phyloP scores from a whole-genome alignment of 371 early-diverging fungal genomes.

The Actinomucor elegans region DNA sequence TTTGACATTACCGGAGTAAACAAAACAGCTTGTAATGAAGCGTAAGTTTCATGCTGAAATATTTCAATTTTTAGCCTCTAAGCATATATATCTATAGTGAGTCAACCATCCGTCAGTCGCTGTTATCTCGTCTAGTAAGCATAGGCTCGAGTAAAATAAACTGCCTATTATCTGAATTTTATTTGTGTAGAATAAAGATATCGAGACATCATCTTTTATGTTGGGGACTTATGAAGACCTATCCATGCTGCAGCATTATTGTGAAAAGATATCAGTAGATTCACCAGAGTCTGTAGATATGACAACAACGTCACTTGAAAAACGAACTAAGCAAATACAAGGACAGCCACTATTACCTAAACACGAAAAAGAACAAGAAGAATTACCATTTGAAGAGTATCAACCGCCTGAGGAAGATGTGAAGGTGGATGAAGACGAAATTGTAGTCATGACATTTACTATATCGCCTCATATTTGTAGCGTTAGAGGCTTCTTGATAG shows the following conservation, averaged over 20 bases:
- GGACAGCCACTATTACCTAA: too few species aligned
- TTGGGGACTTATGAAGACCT: slow-evolving; percentile 16
- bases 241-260: background rate
- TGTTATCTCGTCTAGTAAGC: slow-evolving; percentile 23
- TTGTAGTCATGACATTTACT: slow-evolving; percentile 11
- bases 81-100: background rate
- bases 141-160: too few species aligned
- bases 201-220: slow-evolving; percentile 14
- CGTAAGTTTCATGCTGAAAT: slow-evolving; percentile 21
- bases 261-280: background rate
- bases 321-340: too few species aligned
- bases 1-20: slow-evolving; percentile 22
- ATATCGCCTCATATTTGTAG: slow-evolving; percentile 25
- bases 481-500: slow-evolving; percentile 21
- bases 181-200: slow-evolving; percentile 1
- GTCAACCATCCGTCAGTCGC: background rate
- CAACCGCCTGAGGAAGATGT: background rate
- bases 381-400: too few species aligned
- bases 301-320: too few species aligned
- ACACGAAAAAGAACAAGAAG: too few species aligned
- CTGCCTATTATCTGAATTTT: too few species aligned
- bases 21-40: slow-evolving; percentile 3
- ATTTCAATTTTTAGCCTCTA: background rate
- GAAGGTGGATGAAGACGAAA: background rate
- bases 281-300: background rate